phyloP scores from a whole-genome alignment of 2,329 filamentous ascomycete species.

The Aspergillus brunneoviolaceus region DNA sequence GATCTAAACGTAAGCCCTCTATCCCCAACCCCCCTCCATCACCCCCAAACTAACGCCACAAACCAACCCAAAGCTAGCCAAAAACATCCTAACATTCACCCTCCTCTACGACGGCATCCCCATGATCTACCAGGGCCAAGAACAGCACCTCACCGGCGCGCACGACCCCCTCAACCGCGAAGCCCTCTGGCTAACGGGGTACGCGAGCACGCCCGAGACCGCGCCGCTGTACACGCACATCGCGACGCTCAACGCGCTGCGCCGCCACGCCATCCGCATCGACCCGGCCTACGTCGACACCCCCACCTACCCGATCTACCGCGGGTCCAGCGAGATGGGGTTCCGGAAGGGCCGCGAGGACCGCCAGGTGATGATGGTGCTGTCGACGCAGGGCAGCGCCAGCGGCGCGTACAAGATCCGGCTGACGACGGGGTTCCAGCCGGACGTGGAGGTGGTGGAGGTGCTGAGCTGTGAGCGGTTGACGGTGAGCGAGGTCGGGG shows the following conservation, averaged over 20 bases:
- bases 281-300: conserved; percentile 41
- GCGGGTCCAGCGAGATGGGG: conserved; percentile 43
- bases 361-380: conserved; percentile 44
- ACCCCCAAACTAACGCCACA: neutral
- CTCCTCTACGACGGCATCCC: conserved; percentile 62
- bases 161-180: conserved; percentile 53
- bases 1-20: conserved; percentile 41
- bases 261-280: conserved; percentile 40
- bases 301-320: conserved; percentile 41
- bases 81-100: conserved; percentile 62
- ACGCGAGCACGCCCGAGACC: conserved; percentile 32
- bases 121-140: conserved; percentile 65
- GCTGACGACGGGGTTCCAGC: conserved; percentile 29
- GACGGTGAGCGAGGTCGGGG: conserved; percentile 25
- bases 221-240: conserved; percentile 41
- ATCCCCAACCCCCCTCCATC: neutral
- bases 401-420: conserved; percentile 30
- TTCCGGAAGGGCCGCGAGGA: conserved; percentile 48
- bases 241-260: conserved; percentile 43
- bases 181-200: conserved; percentile 56
- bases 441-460: conserved; percentile 26
- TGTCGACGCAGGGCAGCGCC: conserved; percentile 43
- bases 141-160: conserved; percentile 58
- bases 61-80: conserved; percentile 44
- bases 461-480: conserved; percentile 30